Conservation (phyloP, 768 basidiomycete genomes). For the Lentinula sp. region DNA sequence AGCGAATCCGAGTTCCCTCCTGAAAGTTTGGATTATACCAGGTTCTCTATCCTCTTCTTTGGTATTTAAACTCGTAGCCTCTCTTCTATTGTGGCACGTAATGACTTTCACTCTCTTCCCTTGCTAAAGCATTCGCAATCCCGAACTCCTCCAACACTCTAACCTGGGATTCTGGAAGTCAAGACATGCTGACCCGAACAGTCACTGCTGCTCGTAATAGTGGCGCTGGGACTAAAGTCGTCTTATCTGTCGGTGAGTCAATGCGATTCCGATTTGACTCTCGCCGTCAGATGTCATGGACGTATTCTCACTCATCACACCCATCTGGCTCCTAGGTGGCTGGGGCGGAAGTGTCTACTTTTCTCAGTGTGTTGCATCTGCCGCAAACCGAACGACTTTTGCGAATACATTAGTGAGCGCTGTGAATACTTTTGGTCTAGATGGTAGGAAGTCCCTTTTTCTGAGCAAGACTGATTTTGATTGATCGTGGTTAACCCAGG, state of each 20-base stretch:
- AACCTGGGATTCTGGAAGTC: constrained; percentile 44
- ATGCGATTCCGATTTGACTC: constrained; percentile 7
- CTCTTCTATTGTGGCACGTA: neutral
- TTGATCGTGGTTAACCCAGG: constrained; percentile 14
- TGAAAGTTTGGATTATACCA: constrained; percentile 52
- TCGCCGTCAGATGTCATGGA: constrained; percentile 7
- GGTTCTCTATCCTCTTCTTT: constrained; percentile 65
- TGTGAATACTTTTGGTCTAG: constrained; percentile 54
- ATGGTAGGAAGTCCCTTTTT: constrained; percentile 43
- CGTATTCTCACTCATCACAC: neutral
- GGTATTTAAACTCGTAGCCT: constrained; percentile 26
- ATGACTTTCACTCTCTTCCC: neutral
- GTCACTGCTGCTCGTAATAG: constrained; percentile 51
- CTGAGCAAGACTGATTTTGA: neutral
- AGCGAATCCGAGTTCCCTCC: constrained; percentile 40
- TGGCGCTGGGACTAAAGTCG: constrained; percentile 56
- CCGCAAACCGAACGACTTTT: constrained; percentile 48
- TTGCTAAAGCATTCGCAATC: constrained; percentile 54
- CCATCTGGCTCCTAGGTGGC: constrained; percentile 39
- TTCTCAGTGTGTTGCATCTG: constrained; percentile 49
- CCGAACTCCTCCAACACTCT: constrained; percentile 53
- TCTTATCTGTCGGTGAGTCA: constrained; percentile 57
- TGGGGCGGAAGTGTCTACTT: constrained; percentile 70
- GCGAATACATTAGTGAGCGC: constrained; percentile 46
- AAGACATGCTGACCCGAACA: constrained; percentile 46